Base-by-base conservation (phyloP, 2,329 filamentous ascomycete genomes). In the Xylaria sp. region DNA sequence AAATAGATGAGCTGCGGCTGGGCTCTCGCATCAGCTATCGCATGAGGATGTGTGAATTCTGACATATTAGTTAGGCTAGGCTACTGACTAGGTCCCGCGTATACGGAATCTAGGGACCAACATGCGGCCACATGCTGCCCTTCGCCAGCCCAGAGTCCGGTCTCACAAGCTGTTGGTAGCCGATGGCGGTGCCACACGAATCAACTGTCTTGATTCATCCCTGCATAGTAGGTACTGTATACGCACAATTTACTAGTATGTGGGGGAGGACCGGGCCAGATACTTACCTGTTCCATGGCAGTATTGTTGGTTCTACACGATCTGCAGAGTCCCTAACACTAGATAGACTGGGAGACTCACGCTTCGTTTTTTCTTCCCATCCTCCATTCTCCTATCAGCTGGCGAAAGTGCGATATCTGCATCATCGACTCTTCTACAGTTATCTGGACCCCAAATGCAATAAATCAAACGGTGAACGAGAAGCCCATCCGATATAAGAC, bases 1-100 rank as follows among this genome's bases (percentile, higher is more conserved):
- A 69, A 66, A 66, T 69, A 66, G 63, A 48, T 63, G 25, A 27
- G 42, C 61, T 37, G 10, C 54, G 37, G 42, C 40, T 48, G 57
- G 57, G 44, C 27, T 40, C 29, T 59, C 48, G 48, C 55, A 50
- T 67, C 21, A 44, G 53, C 29, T n/a, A 12, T n/a, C 13, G 35
- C 40, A 27, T 6, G 55, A 47, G 13, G 25, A 40, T 42, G 32
- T 27, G 21, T 8, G 35, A 42, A 40, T 23, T 42, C 13, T 18
- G 32, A 35, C 32, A 35, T 6, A 10, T 35, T 35, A 35, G 32
- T 35, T 35, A 35, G 5, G 32, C 32, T 6, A 35, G 32, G 32
- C 32, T 35, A 35, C 32, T 35, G 32, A 35, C 32, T 2, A 35
- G 32, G 32, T 35, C 32, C 32, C 32, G 32, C 32, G 40, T 44